Evolutionary conservation across 1,284 basidiomycete species (phyloP), one percentile per base, ranked within the genome.

Genomic region (Tilletiopsis washingtonensis): DNA sequence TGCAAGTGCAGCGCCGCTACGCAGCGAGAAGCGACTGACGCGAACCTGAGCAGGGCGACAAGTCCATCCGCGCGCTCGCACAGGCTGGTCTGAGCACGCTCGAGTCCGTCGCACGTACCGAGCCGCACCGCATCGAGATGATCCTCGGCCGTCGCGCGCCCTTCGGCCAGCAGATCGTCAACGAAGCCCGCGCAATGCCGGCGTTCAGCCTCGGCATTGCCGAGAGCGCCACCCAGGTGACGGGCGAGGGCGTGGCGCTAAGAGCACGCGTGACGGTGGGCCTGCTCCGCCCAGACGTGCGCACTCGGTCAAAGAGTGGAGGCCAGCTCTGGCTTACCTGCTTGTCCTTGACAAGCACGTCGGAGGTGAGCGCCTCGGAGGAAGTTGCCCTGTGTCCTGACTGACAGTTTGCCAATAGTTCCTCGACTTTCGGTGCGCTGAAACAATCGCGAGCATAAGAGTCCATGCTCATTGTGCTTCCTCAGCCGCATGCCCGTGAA

Each of bases 1-100:
- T 34, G 9, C 9, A n/a, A 34, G 29, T 34, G n/a, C 9, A 34
- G 29, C 9, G n/a, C 29, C 9, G 29, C 9, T 9, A 34, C 9
- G 9, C 9, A 9, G 9, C n/a, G 29, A 9, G n/a, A 34, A 9
- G 9, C 29, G n/a, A 9, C 29, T 34, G 9, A 9, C 29, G 29
- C n/a, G 29, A 9, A n/a, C 29, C n/a, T n/a, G 29, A 34, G 9
- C 29, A 34, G 56, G 87, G 87, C 37, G 86, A 88, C 64, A 88
- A 87, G 79, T 87, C 57, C 11, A 54, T 61, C 47, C 62, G 60
- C 26, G 55, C 53, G 6, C 50, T 67, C 24, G 57, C 64, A 1
- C 50, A 45, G 5, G 58, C 57, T 2, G 62, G 62, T 20, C 44
- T 67, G 34, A 43, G 42, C 6, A 56, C 53, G 2, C 52, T 59